phyloP scores from a whole-genome alignment of 2,329 filamentous ascomycete species.

The Trichophyton equinum region DNA sequence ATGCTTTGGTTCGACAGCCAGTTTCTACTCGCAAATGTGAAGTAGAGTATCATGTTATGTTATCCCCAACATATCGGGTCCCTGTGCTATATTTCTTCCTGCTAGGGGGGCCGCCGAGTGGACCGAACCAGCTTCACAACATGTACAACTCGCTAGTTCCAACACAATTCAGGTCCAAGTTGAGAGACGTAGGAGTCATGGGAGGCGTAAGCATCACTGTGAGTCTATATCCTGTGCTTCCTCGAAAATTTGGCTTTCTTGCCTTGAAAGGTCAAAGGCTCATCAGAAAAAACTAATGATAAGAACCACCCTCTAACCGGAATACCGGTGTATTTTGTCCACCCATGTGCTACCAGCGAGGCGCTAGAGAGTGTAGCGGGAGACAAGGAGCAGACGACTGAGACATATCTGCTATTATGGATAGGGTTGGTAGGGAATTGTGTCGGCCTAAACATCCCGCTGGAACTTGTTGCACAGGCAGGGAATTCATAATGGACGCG shows the following conservation, averaged over 20 bases:
- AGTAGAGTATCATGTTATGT: conserved; percentile 60
- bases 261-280: conserved; percentile 5
- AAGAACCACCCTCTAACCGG: conserved; percentile 75
- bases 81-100: conserved; percentile 67
- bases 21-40: conserved; percentile 24
- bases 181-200: conserved; percentile 51
- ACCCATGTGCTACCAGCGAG: conserved; percentile 79
- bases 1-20: conserved; percentile 5
- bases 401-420: conserved; percentile 76
- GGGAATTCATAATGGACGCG: neutral
- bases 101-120: conserved; percentile 44
- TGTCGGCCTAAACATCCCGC: conserved; percentile 66
- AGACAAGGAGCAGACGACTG: conserved; percentile 26
- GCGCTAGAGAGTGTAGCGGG: conserved; percentile 55
- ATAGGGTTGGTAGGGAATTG: conserved; percentile 72
- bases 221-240: conserved; percentile 31
- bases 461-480: conserved; percentile 40
- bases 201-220: conserved; percentile 68
- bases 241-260: neutral
- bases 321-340: conserved; percentile 73
- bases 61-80: conserved; percentile 61
- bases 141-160: conserved; percentile 51
- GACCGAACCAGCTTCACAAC: conserved; percentile 50
- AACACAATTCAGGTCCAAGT: conserved; percentile 46
- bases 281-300: conserved; percentile 13